A percentile compares a stretch with the other conserved stretches of the same genome.
Conservation (phyloP, 164 flowering plant genomes). For the Cinnamomum micranthum region DNA sequence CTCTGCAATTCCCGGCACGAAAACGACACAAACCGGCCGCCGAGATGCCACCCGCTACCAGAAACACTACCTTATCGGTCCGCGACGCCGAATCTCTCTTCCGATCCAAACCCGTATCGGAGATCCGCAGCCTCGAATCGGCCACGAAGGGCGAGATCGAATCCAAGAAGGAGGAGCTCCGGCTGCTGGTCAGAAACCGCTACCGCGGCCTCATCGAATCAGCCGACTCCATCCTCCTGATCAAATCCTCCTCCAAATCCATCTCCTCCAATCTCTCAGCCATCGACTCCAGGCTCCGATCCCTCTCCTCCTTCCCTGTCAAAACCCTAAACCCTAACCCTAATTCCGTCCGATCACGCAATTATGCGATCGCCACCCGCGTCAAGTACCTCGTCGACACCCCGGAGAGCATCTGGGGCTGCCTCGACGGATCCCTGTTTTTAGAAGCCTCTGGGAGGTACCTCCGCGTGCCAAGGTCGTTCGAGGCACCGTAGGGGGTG, state of each 20-base stretch:
- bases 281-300: conserved; percentile 42
- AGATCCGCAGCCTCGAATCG: conserved; percentile 74
- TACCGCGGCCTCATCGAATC: conserved; percentile 93
- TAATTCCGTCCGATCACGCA: conserved; percentile 29
- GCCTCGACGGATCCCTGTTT: conserved; percentile 87
- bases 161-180: conserved; percentile 81
- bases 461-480: conserved; percentile 69
- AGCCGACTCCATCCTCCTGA: conserved; percentile 80
- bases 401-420: conserved; percentile 97
- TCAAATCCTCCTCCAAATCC: conserved; percentile 70
- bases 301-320: conserved; percentile 37
- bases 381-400: conserved; percentile 94
- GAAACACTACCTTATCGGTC: too few species aligned
- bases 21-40: too few species aligned
- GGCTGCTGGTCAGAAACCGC: conserved; percentile 81
- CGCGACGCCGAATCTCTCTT: conserved; percentile 76
- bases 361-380: conserved; percentile 71
- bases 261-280: conserved; percentile 58
- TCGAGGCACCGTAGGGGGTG: conserved; percentile 27
- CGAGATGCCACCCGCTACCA: too few species aligned
- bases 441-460: conserved; percentile 74
- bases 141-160: conserved; percentile 62
- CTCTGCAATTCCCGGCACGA: too few species aligned
- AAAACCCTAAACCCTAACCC: conserved; percentile 20
- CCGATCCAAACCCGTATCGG: conserved; percentile 68